Base-by-base conservation (phyloP, 2,329 filamentous ascomycete species). In the Phyllosticta citribraziliensis region DNA sequence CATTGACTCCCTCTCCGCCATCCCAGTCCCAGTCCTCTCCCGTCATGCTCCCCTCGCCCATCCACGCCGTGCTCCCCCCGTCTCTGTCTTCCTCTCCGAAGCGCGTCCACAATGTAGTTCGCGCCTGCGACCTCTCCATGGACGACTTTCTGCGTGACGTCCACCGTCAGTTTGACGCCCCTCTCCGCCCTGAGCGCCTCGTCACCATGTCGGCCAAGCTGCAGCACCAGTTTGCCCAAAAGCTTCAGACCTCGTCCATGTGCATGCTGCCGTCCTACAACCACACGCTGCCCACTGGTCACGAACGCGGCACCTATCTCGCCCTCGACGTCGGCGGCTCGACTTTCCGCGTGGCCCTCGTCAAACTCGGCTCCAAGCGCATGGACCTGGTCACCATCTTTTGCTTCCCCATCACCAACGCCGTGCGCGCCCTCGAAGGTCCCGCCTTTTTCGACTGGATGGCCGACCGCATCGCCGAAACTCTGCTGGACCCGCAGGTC, bases 211-310 rank as follows among this genome's bases (percentile, higher is more conserved):
- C 79, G 50, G 65, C 65, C 55, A 68, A 71, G 62, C 68, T 81
- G 63, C 75, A 78, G 63, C 72, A 74, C 24, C 82, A 86, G 66
- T 84, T 85, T 66, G 73, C 74, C 57, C 75, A 79, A 57, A 81
- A 80, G 65, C 73, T 86, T 30, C 77, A 81, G 65, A 74, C 76
- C 52, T 84, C 80, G 69, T 78, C 82, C 24, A 80, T 82, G 62
- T 84, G 81, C 72, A 87, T 87, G 84, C 74, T 87, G 59, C 84
- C 84, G 2, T 87, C 84, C 5, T 86, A 84, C 73, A 84, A 82
- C 69, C 78, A 85, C 68, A 80, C 80, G 19, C 74, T 87, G 5
- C 84, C 84, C 1, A 80, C 79, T 5, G 84, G 84, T 4, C 69
- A 76, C 55, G 84, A 87, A 70, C 76, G 72, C 56, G 84, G 84